Base-by-base conservation (phyloP, 2,329 filamentous ascomycete genomes). In the Juglanconis juglandina region DNA sequence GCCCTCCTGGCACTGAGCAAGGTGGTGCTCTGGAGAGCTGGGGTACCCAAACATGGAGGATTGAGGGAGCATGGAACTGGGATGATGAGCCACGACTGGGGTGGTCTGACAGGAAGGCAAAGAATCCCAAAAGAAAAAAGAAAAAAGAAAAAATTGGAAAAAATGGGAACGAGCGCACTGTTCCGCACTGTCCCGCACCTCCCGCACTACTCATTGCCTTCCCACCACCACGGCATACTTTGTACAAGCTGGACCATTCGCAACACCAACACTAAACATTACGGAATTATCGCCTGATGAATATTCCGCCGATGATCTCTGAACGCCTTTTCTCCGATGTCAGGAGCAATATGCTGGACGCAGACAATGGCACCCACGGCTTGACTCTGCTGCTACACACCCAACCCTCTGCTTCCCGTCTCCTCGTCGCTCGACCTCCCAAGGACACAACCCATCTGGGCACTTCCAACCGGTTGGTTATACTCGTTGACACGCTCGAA, bases 121-220 rank as follows among this genome's bases (percentile, higher is more conserved):
- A 32, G 13, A 8, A 50, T 14, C 48, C 48, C 13, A 24, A 14
- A n/a, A 33, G 41, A n/a, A 41, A 34, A 42, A 55, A n/a, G n/a
- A n/a, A 24, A 35, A 37, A 3, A 17, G 7, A 10, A 17, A 37
- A 14, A 13, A 11, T 14, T 17, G n/a, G 2, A 13, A n/a, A 5
- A 42, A 37, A 30, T 39, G 44, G 4, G 5, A 24, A 24, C 24
- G 24, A 24, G 24, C 24, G 17, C 44, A 47, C 44, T 47, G 44
- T 47, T 7, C 17, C 17, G 54, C 55, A 57, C 55, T 51, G 55
- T 57, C 30, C 42, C 5, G 41, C 52, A 54, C 52, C 46, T 54
- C 41, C 32, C 50, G 24, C 24, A 24, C 24, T 24, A 24, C 24
- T 24, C 24, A 24, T 24, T 24, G 24, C 24, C 24, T 24, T 57